Conservation (phyloP, 768 basidiomycete species). For the Erythrobasidium yunnanense region DNA sequence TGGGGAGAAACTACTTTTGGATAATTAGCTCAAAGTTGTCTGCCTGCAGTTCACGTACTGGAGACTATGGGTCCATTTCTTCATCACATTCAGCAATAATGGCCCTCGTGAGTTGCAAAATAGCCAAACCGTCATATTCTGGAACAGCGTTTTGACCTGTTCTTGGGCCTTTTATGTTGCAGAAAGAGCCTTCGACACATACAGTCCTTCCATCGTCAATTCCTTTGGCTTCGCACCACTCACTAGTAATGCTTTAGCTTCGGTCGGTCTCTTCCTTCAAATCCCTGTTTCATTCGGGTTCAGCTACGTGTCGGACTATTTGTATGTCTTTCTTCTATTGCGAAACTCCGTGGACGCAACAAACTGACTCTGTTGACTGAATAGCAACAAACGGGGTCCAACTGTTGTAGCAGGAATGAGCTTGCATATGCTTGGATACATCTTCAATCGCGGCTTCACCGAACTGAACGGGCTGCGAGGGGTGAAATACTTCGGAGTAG, state of each 20-base stretch:
- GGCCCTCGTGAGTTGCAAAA: constrained; percentile 2
- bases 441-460: constrained; percentile 15
- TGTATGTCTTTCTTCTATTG: background rate
- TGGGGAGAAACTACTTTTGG: background rate
- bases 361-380: background rate
- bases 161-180: too few species aligned
- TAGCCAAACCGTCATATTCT: too few species aligned
- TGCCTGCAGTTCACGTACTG: too few species aligned
- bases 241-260: constrained; percentile 38
- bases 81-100: constrained; percentile 16
- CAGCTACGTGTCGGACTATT: constrained; percentile 35
- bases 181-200: constrained; percentile 28
- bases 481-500: constrained; percentile 32
- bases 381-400: constrained; percentile 30
- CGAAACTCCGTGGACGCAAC: background rate
- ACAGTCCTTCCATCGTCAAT: constrained; percentile 28
- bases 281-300: constrained; percentile 32
- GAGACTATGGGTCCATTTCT: too few species aligned
- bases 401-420: constrained; percentile 34
- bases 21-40: too few species aligned
- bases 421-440: constrained; percentile 28
- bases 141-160: too few species aligned
- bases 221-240: constrained; percentile 34
- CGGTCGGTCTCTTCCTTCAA: constrained; percentile 37
- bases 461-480: constrained; percentile 20